A percentile compares a stretch with the other conserved stretches of the same genome.
These are phyloP conservation scores for Tylopilus balloui DNA, from an alignment of 768 basidiomycete genomes.

Conservation along the genomic window DNA sequence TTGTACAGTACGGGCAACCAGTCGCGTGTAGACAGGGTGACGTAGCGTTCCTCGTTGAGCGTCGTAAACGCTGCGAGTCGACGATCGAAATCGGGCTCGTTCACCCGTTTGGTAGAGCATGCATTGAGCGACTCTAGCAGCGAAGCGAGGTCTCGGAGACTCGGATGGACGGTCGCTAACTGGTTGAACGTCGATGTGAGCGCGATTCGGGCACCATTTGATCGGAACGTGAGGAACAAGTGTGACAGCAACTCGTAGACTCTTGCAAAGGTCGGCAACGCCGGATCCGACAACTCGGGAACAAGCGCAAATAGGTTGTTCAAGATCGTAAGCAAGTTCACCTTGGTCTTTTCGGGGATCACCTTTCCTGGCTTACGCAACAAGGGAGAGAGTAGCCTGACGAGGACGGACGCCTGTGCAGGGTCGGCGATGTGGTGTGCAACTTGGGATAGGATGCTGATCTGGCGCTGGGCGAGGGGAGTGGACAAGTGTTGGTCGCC, in stretches of 20 bases:
- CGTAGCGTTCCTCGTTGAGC: constrained; percentile 65
- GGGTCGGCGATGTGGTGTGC: constrained; percentile 69
- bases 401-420: constrained; percentile 66
- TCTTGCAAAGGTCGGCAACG: constrained; percentile 42
- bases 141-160: constrained; percentile 45
- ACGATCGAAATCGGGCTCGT: constrained; percentile 90
- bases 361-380: constrained; percentile 71
- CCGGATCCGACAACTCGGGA: constrained; percentile 48
- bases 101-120: constrained; percentile 74
- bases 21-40: constrained; percentile 45
- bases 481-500: constrained; percentile 47
- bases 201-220: constrained; percentile 62
- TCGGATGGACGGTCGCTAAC: constrained; percentile 37
- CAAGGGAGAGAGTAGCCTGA: constrained; percentile 71
- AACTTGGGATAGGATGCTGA: constrained; percentile 73
- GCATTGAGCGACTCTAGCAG: constrained; percentile 75
- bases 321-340: constrained; percentile 71
- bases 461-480: constrained; percentile 75
- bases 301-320: constrained; percentile 63
- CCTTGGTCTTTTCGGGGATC: constrained; percentile 83
- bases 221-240: constrained; percentile 73
- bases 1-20: constrained; percentile 88
- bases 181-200: constrained; percentile 63
- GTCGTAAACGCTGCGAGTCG: constrained; percentile 70
- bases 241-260: constrained; percentile 66